Percentiles rank a stretch among this genome's conserved stretches.
Evolutionary conservation across 176 grass and related monocot species (phyloP).

Genomic region (Oryza glaberrima): DNA sequence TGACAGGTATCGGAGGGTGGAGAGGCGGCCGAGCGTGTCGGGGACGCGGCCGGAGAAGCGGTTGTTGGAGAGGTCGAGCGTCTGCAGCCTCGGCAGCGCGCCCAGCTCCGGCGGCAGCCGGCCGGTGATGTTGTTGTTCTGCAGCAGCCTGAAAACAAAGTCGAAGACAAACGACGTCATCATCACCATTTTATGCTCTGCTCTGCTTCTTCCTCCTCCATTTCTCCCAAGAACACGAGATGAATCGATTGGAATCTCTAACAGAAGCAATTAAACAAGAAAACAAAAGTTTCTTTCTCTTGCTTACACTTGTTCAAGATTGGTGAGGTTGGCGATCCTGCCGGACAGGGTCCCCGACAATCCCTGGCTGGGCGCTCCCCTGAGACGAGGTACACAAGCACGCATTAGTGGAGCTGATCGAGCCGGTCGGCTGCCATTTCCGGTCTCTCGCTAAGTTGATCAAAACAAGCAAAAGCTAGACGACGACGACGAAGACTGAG

Average conservation of each 20-base stretch:
- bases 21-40: slow-evolving; percentile 60
- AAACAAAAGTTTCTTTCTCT: too few relatives aligned
- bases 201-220: neutral
- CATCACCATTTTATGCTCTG: too few relatives aligned
- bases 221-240: slow-evolving; percentile 2
- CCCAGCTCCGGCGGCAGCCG: slow-evolving; percentile 77
- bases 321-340: slow-evolving; percentile 83
- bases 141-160: slow-evolving; percentile 58
- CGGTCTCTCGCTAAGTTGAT: neutral
- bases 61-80: slow-evolving; percentile 96
- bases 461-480: neutral
- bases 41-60: slow-evolving; percentile 78
- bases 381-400: slow-evolving; percentile 35
- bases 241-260: too few relatives aligned
- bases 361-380: slow-evolving; percentile 91
- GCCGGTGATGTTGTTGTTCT: slow-evolving; percentile 97
- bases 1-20: slow-evolving; percentile 87
- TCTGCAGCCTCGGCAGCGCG: slow-evolving; percentile 73
- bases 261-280: neutral
- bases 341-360: slow-evolving; percentile 75
- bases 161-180: neutral
- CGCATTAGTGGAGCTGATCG: neutral
- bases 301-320: slow-evolving; percentile 92
- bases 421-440: neutral
- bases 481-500: too few relatives aligned